These are phyloP conservation scores for Arachis stenosperma DNA, from an alignment of 306 rosid species.

Conservation along the genomic window DNA sequence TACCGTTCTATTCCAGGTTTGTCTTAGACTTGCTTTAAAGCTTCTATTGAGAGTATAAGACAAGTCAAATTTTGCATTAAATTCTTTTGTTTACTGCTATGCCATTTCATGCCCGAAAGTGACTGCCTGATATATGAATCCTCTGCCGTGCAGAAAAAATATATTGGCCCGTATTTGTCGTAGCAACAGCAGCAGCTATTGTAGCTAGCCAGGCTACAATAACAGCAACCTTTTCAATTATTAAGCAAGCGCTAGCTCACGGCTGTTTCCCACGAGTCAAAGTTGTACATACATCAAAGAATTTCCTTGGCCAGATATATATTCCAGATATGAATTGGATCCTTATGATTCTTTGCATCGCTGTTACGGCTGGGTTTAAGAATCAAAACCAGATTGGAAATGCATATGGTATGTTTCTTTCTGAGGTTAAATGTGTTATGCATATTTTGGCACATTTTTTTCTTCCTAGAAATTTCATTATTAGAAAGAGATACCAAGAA, in stretches of 20 bases:
- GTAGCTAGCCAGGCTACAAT: constrained; percentile 97
- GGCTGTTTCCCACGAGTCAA: constrained; percentile 97
- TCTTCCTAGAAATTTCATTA: neutral
- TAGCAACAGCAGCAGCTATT: constrained; percentile 92
- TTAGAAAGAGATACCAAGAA: neutral
- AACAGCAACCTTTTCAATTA: constrained; percentile 81
- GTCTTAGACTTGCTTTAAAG: neutral
- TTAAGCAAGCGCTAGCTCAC: constrained; percentile 94
- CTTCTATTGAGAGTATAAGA: too few relatives aligned
- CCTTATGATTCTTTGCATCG: constrained; percentile 92
- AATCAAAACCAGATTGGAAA: constrained; percentile 93
- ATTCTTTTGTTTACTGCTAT: too few relatives aligned
- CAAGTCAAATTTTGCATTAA: too few relatives aligned
- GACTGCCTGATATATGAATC: too few relatives aligned
- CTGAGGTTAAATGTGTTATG: constrained; percentile 19
- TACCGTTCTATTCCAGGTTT: constrained; percentile 95
- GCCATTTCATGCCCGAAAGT: too few relatives aligned
- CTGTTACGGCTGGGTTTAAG: constrained; percentile 86
- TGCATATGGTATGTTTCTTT: constrained; percentile 72
- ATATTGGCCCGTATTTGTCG: constrained; percentile 88
- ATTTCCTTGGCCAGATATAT: constrained; percentile 79
- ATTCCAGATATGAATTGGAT: constrained; percentile 93
- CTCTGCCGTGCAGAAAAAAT: constrained; percentile 53
- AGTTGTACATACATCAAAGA: constrained; percentile 87
- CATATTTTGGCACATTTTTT: neutral